Evolutionary conservation across 805 yeast species (phyloP), one percentile per base, ranked within the genome.

Genomic region (Cyberlindnera galapagoensis): DNA sequence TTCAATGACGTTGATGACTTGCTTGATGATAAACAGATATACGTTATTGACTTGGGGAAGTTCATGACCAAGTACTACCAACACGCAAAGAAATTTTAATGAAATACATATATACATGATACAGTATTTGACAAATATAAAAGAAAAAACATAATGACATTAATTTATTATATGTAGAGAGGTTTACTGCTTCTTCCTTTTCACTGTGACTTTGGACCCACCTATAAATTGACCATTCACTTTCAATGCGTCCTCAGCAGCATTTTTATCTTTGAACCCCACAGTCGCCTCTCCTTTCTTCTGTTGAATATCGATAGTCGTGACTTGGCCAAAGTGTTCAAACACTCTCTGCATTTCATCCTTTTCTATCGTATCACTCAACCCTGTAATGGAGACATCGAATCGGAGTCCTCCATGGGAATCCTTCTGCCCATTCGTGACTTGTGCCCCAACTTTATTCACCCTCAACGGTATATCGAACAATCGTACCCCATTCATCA

Each of bases 151-250:
- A 28, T n/a, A 16, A 16, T 16, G 13, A n/a, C n/a, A n/a, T n/a
- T n/a, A n/a, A n/a, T n/a, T n/a, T n/a, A 66, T 75, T 0, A 95
- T 92, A 51, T 86, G 87, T n/a, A n/a, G n/a, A n/a, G 17, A 22
- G 11, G 19, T 10, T 14, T 10, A 14, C 12, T 21, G 23, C 19
- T 18, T 21, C 24, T 30, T 30, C 24, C 32, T 15, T 20, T 71
- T 71, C 3, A 88, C 62, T 2, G 57, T 54, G 6, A 85, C 62
- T 18, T 70, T 71, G 38, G 65, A 65, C 52, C 84, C 86, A 74
- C 83, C 73, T 11, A 92, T 60, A 35, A 72, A 63, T 34, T 75
- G 76, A 2, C 80, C 79, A 43, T 83, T 65, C 76, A 90, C 69
- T 32, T 71, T 71, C 6, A 87, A 63, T 0, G 92, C 97, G 16